Evolutionary conservation across 352 stramenopile genomes (phyloP), one percentile per base, ranked within the genome.

Genomic region (Pythium aristosporum): DNA sequence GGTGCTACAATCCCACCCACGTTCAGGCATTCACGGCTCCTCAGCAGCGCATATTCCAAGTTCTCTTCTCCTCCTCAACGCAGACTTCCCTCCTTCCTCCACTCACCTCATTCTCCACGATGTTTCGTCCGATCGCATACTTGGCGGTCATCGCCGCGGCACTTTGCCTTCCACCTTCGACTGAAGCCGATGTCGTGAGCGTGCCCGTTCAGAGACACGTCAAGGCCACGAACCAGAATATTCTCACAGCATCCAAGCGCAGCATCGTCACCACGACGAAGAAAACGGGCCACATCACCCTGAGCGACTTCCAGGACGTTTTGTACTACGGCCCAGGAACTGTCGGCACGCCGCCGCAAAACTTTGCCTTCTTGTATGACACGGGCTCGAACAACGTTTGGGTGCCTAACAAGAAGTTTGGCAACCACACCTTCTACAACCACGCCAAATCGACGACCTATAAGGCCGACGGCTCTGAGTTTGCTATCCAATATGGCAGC

Each of bases 301-400:
- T 98, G 73, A 80, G 89, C 54, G 69, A 94, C 87, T 91, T 94
- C 75, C 79, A 77, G 58, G 97, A 98, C 76, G 90, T 92, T n/a
- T 91, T 98, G 65, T 98, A 98, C 69, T 98, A 96, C 72, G 94
- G 95, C 18, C 72, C 85, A 15, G 88, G 99, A 44, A 76, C 82
- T 28, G 62, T 98, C 23, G 95, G 96, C 18, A 96, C 80, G 36
- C 96, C 96, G 30, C 72, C 77, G 3, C 96, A 99, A 72, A 87
- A 68, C 1, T 97, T 98, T 65, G 72, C 84, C 7, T 96, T 99
- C 13, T 97, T 99, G 52, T 99, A 98, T 62, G 96, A 99, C 75
- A 99, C 96, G 12, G 96, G 96, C 23, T 98, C 84, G n/a, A 96
- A 79, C 68, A 98, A 98, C 74, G 67, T 99, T 11, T 99, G 97